Percentiles rank a stretch among this genome's conserved stretches.
phyloP scores from a whole-genome alignment of 495 filamentous ascomycete genomes.

The Penicillium roqueforti region DNA sequence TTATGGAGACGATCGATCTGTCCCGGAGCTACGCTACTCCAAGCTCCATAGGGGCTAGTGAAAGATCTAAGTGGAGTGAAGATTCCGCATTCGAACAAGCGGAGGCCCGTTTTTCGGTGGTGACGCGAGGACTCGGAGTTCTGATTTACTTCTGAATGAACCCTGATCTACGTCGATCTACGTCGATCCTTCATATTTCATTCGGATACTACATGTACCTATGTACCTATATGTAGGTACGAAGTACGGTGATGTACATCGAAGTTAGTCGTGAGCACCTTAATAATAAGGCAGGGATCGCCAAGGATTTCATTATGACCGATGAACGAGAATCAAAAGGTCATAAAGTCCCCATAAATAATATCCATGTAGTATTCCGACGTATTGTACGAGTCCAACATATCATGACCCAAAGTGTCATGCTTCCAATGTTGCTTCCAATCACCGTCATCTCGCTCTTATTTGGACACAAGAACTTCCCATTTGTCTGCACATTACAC shows the following conservation, averaged over 20 bases:
- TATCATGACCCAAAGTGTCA: too few species aligned
- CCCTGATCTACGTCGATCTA: slow-evolving; percentile 2
- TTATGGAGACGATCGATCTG: background rate
- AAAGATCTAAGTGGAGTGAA: background rate
- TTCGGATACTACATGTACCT: too few species aligned
- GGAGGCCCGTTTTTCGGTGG: background rate
- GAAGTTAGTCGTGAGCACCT: background rate
- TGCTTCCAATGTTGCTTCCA: too few species aligned
- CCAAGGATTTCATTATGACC: background rate
- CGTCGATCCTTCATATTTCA: background rate
- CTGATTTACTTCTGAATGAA: background rate
- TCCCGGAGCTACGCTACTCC: background rate
- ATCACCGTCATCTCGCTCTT: too few species aligned
- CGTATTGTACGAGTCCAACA: too few species aligned
- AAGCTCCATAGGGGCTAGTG: background rate
- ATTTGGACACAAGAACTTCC: too few species aligned
- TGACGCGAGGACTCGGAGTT: slow-evolving; percentile 13
- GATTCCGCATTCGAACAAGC: slow-evolving; percentile 1
- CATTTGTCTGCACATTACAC: too few species aligned
- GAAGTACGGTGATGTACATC: background rate
- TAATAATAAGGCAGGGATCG: background rate
- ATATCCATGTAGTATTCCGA: too few species aligned
- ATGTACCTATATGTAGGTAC: too few species aligned
- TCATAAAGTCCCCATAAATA: too few species aligned
- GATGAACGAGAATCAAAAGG: too few species aligned